Base-by-base conservation (phyloP, 495 filamentous ascomycete species). In the Aspergillus indologenus region DNA sequence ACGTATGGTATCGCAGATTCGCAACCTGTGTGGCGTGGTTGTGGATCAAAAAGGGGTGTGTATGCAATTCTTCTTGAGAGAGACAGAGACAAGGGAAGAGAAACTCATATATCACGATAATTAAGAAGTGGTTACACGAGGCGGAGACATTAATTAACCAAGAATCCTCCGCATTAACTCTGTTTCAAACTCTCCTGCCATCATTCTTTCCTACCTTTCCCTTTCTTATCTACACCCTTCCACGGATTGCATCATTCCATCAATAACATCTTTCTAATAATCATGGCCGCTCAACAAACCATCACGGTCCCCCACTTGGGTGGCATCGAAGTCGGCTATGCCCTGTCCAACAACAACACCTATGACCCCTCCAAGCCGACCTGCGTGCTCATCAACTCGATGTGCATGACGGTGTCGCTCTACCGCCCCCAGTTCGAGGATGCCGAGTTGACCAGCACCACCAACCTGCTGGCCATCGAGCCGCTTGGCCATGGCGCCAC, bases 321-420 rank as follows among this genome's bases (percentile, higher is more conserved):
- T 62, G 81, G 82, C 60, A 83, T 81, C 65, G 66, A 71, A 24
- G 83, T 75, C 56, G 80, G 80, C 5, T 86, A 84, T 66, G 65
- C 71, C 8, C 71, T 82, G 21, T 76, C 81, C 1, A 62, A 65
- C 40, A 56, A 62, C 1, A 62, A 66, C 31, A 56, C 58, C 12
- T 74, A 77, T 65, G 79, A 86, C 66, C 57, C 73, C 11, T 67
- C 73, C 58, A 85, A 85, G 69, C 83, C 85, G 15, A 87, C 85
- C 3, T 66, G 73, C 45, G 74, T 85, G 21, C 75, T 85, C 49
- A 79, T 86, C 59, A 85, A 85, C 69, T 75, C 75, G n/a, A 78
- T 87, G 72, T 81, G 78, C 67, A 82, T 79, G 20, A 81, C 79
- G 15, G 68, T 73, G 3, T 73, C 79, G 24, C 74, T 82, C 8